Conservation (phyloP, 495 filamentous ascomycete species). For the Tirmania nivea region DNA sequence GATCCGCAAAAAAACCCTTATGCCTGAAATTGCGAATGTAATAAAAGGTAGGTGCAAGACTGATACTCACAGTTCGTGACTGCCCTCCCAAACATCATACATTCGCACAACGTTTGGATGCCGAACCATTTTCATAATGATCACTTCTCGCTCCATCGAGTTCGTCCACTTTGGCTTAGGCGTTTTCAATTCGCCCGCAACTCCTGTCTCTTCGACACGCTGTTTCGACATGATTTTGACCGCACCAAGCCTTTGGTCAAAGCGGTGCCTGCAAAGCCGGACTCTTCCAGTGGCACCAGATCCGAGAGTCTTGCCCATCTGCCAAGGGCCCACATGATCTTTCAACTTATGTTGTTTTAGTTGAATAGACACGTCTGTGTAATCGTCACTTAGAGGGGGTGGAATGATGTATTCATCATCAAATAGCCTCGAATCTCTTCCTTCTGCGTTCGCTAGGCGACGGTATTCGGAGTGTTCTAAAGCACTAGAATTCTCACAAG, state of each 20-base stretch:
- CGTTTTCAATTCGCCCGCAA: constrained; percentile 50
- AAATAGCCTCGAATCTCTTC: neutral
- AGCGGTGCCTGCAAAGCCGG: constrained; percentile 52
- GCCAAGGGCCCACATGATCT: constrained; percentile 52
- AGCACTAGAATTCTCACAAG: no score
- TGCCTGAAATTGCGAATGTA: neutral
- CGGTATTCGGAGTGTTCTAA: neutral
- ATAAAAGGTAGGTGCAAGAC: neutral
- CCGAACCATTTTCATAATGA: constrained; percentile 86
- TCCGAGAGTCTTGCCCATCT: constrained; percentile 66
- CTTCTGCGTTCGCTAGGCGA: neutral
- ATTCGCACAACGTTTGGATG: constrained; percentile 82
- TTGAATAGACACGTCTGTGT: neutral
- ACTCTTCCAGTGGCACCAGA: constrained; percentile 71
- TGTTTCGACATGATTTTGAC: constrained; percentile 57
- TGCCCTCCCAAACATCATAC: constrained; percentile 92
- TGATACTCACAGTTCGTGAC: constrained; percentile 59
- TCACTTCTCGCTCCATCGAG: constrained; percentile 66
- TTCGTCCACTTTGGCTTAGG: constrained; percentile 38
- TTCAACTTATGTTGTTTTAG: neutral
- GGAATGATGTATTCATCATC: neutral
- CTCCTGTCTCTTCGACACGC: constrained; percentile 42
- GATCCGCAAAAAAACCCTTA: neutral
- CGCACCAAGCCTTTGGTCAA: constrained; percentile 55
- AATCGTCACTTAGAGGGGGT: neutral